A percentile compares a stretch with the other conserved stretches of the same genome.
phyloP scores from a whole-genome alignment of 805 yeast genomes.

The Maudiozyma turicensis region DNA sequence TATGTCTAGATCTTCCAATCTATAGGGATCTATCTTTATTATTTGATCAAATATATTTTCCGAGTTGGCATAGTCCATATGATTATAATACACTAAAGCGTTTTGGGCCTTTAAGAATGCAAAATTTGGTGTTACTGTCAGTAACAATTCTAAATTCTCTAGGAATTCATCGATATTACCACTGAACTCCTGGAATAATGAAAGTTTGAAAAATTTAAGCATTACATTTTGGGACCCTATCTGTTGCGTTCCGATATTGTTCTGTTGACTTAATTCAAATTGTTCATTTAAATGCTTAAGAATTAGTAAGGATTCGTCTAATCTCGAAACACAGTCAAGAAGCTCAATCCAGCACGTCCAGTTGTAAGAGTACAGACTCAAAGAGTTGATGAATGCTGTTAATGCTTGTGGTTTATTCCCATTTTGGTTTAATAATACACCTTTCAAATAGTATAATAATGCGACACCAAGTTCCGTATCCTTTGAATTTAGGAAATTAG shows the following conservation, averaged over 20 bases:
- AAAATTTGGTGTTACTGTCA: constrained; percentile 58
- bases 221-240: constrained; percentile 23
- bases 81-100: constrained; percentile 73
- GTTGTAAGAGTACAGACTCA: constrained; percentile 66
- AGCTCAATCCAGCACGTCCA: constrained; percentile 94
- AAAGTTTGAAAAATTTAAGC: constrained; percentile 53
- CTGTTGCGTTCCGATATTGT: constrained; percentile 11
- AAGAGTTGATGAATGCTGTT: constrained; percentile 47
- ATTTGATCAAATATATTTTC: constrained; percentile 72
- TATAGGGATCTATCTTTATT: constrained; percentile 62
- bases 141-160: constrained; percentile 40
- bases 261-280: constrained; percentile 9
- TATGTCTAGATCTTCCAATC: constrained; percentile 84
- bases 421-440: constrained; percentile 50
- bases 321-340: constrained; percentile 45
- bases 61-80: constrained; percentile 75
- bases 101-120: constrained; percentile 68
- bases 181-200: constrained; percentile 67
- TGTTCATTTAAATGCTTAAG: constrained; percentile 31
- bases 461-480: constrained; percentile 31
- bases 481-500: background rate
- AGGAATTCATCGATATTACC: constrained; percentile 51
- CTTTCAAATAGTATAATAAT: constrained; percentile 62
- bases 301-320: constrained; percentile 47
- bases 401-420: constrained; percentile 55